phyloP scores from a whole-genome alignment of 164 flowering plant genomes.

The Sedum album region DNA sequence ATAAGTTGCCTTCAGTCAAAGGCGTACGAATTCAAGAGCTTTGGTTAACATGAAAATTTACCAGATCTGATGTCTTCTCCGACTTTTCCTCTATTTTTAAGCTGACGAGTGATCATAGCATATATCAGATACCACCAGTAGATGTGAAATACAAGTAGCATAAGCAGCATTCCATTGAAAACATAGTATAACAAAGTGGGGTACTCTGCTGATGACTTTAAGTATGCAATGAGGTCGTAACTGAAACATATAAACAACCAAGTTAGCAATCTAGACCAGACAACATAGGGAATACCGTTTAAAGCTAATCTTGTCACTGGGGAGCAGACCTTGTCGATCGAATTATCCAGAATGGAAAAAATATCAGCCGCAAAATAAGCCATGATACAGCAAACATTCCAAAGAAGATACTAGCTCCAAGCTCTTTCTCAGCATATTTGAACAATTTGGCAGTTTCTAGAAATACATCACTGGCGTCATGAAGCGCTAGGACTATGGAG shows the following conservation, averaged over 20 bases:
- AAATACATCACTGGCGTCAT: neutral
- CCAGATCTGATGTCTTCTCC: no score
- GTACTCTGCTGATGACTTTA: constrained; percentile 19
- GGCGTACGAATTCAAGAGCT: neutral
- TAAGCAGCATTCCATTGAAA: constrained; percentile 77
- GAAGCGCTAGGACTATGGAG: neutral
- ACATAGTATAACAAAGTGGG: constrained; percentile 42
- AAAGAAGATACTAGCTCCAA: constrained; percentile 68
- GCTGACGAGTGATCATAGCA: constrained; percentile 66
- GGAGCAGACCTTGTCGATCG: constrained; percentile 48
- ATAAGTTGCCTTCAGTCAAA: neutral
- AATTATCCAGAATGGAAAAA: constrained; percentile 21
- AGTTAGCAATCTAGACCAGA: neutral
- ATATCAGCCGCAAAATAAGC: constrained; percentile 63
- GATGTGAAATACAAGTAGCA: constrained; percentile 73
- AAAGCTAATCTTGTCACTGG: neutral
- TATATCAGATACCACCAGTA: constrained; percentile 96
- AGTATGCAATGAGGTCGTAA: no score
- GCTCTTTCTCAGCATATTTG: constrained; percentile 70
- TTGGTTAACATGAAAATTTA: no score
- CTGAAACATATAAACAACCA: neutral
- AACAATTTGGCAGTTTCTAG: neutral
- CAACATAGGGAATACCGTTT: neutral
- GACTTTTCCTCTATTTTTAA: constrained; percentile 74
- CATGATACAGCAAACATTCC: constrained; percentile 78